Percentiles rank a stretch among this genome's conserved stretches.
Evolutionary conservation across 2,329 filamentous ascomycete species (phyloP).

Genomic region (Diaporthe citriasiana): DNA sequence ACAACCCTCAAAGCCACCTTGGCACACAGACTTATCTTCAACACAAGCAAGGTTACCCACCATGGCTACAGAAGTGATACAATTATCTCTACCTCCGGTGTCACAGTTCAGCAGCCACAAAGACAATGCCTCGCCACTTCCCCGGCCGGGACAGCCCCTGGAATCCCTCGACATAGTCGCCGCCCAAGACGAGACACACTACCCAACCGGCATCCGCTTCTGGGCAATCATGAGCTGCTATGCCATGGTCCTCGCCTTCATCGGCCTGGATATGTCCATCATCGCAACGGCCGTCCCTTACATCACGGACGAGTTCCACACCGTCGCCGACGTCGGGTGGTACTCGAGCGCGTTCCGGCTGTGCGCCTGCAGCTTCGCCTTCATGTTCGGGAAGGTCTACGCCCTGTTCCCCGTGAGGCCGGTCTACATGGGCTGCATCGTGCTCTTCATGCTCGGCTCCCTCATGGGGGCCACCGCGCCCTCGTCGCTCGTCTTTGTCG

Average conservation of each 20-base stretch:
- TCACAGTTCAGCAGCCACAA: not conserved
- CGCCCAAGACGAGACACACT: constrained; percentile 35
- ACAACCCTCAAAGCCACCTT: not conserved
- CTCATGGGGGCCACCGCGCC: constrained; percentile 37
- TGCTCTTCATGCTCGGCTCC: constrained; percentile 38
- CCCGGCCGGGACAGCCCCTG: constrained; percentile 20
- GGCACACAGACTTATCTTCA: not conserved
- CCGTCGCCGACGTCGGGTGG: constrained; percentile 41
- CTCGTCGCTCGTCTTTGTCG: constrained; percentile 30
- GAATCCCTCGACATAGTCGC: not conserved
- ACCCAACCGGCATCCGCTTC: constrained; percentile 39
- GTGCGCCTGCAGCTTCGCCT: constrained; percentile 41
- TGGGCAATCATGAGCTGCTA: constrained; percentile 38
- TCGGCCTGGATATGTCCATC: constrained; percentile 37
- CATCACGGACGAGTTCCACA: constrained; percentile 42
- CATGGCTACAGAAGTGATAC: constrained; percentile 17
- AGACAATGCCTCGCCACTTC: not conserved
- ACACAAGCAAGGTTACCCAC: not conserved
- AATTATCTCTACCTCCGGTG: not conserved
- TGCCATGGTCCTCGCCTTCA: constrained; percentile 36
- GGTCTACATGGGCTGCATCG: constrained; percentile 35
- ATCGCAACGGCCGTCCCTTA: constrained; percentile 38
- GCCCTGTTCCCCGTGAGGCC: constrained; percentile 31
- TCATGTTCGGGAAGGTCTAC: constrained; percentile 41
- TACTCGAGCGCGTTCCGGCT: constrained; percentile 39